A percentile compares a stretch with the other conserved stretches of the same genome.
phyloP scores from a whole-genome alignment of 805 yeast genomes.

The Saccharomyces paradoxus region DNA sequence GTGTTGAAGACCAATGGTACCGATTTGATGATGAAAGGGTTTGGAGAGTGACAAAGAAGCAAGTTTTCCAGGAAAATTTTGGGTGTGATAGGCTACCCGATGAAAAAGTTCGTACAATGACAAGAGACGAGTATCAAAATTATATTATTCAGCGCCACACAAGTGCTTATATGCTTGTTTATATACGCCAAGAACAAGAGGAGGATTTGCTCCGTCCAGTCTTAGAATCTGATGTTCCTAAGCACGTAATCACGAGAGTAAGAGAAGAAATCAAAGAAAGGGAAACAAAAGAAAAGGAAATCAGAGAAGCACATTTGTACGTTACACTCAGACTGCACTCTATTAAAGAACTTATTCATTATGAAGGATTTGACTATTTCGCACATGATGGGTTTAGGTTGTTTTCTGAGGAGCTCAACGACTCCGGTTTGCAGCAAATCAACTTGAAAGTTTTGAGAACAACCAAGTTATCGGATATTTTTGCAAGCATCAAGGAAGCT shows the following conservation, averaged over 20 bases:
- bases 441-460: conserved; percentile 49
- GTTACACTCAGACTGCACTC: conserved; percentile 51
- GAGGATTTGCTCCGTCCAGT: conserved; percentile 53
- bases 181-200: conserved; percentile 58
- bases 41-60: conserved; percentile 72
- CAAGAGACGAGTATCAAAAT: conserved; percentile 54
- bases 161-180: conserved; percentile 95
- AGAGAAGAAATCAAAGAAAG: conserved; percentile 53
- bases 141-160: conserved; percentile 73
- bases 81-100: conserved; percentile 63
- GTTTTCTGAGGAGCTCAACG: conserved; percentile 44
- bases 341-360: conserved; percentile 44
- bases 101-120: conserved; percentile 41
- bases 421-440: conserved; percentile 38
- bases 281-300: conserved; percentile 45
- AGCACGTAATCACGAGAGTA: conserved; percentile 58
- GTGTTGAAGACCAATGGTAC: conserved; percentile 63
- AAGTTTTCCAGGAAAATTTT: conserved; percentile 86
- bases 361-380: conserved; percentile 61
- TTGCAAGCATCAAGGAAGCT: conserved; percentile 39
- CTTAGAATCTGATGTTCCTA: conserved; percentile 51
- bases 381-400: conserved; percentile 46
- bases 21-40: conserved; percentile 95
- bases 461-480: conserved; percentile 43
- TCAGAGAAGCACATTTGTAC: conserved; percentile 65